Evolutionary conservation across 2,329 filamentous ascomycete species (phyloP).

Genomic region (Arthrinium puccinioides): DNA sequence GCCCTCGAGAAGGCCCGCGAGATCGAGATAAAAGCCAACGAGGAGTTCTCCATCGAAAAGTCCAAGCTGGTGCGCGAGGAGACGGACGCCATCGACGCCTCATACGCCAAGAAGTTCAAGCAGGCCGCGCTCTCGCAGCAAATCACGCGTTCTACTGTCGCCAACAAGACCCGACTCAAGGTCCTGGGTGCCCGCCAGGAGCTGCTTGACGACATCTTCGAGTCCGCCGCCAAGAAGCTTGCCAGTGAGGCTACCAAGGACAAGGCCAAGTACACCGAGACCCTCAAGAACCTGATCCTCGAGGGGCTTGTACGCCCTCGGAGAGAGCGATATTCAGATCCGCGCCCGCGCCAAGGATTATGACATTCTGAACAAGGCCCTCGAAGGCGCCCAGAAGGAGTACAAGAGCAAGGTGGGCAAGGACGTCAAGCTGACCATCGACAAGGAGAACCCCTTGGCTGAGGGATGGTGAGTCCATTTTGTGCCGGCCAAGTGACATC

Average conservation of each 20-base stretch:
- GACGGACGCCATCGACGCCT: constrained; percentile 81
- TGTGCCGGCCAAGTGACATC: background rate
- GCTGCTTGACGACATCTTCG: constrained; percentile 84
- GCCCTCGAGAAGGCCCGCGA: constrained; percentile 94
- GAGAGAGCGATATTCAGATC: constrained; percentile 69
- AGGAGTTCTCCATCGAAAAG: constrained; percentile 98
- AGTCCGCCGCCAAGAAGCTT: constrained; percentile 69
- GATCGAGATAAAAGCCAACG: constrained; percentile 96
- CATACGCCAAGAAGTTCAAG: constrained; percentile 99
- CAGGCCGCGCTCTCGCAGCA: constrained; percentile 97
- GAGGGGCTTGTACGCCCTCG: constrained; percentile 86
- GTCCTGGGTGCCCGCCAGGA: constrained; percentile 84
- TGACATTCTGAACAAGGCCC: constrained; percentile 68
- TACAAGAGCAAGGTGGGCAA: constrained; percentile 74
- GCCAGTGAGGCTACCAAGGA: constrained; percentile 54
- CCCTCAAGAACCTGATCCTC: constrained; percentile 74
- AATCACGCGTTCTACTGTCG: constrained; percentile 90
- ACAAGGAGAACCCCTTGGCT: constrained; percentile 72
- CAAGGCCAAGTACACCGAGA: constrained; percentile 64
- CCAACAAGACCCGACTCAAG: constrained; percentile 91
- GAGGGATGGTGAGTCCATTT: constrained; percentile 67
- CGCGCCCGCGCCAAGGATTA: constrained; percentile 75
- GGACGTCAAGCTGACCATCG: constrained; percentile 62
- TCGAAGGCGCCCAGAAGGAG: constrained; percentile 68
- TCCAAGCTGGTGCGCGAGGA: constrained; percentile 96